Percentiles rank a stretch among this genome's conserved stretches.
Conservation (phyloP, 2,329 filamentous ascomycete genomes). For the Bipolaris victoriae region DNA sequence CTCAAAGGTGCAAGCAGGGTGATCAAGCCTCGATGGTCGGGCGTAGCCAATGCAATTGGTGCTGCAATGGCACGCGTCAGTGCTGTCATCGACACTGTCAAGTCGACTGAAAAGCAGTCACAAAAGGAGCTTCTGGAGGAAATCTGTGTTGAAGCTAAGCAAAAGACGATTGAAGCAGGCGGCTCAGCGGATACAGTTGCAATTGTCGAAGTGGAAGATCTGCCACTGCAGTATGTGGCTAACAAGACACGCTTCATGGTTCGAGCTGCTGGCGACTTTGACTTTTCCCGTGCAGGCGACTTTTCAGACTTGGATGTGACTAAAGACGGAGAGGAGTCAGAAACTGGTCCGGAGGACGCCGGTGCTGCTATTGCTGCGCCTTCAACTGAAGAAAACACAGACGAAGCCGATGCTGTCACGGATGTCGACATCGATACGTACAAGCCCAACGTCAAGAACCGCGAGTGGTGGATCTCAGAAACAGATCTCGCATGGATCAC, state of each 20-base stretch:
- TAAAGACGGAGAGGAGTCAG: constrained; percentile 26
- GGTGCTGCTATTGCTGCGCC: constrained; percentile 19
- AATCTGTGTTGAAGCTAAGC: constrained; percentile 47
- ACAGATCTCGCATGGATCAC: constrained; percentile 55
- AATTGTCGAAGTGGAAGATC: constrained; percentile 50
- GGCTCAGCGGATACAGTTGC: constrained; percentile 42
- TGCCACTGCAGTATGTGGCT: constrained; percentile 63
- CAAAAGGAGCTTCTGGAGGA: constrained; percentile 45
- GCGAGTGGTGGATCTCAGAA: constrained; percentile 55
- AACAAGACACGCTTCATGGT: constrained; percentile 60
- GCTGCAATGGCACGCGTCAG: constrained; percentile 68
- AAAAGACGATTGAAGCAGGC: constrained; percentile 49
- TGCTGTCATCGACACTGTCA: constrained; percentile 50
- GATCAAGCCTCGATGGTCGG: constrained; percentile 62
- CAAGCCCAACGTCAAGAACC: constrained; percentile 47
- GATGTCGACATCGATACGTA: constrained; percentile 47
- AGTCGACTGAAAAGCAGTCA: constrained; percentile 46
- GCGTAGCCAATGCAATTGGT: constrained; percentile 69
- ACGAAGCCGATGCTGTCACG: constrained; percentile 22
- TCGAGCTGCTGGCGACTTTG: constrained; percentile 62
- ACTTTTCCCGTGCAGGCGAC: constrained; percentile 42
- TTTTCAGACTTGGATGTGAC: constrained; percentile 33
- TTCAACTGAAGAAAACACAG: constrained; percentile 21
- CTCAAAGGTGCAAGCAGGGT: constrained; percentile 63
- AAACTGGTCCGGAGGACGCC: constrained; percentile 6